Conservation (phyloP, 352 stramenopile species). For the Phytophthora sp. region DNA sequence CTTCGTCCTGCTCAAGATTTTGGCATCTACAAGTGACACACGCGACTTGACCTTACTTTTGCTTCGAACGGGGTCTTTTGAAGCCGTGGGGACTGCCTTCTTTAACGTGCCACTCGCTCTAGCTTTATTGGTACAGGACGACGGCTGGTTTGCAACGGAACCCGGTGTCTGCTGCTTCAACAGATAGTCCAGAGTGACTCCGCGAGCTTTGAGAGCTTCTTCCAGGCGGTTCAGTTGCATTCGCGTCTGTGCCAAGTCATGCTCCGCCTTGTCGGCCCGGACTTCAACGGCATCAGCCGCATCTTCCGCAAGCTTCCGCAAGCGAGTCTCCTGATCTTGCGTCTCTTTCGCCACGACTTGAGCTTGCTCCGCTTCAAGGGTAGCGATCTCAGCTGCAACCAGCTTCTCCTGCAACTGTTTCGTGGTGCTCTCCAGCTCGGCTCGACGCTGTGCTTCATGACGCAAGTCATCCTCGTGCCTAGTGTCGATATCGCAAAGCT, state of each 20-base stretch:
- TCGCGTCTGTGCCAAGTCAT: constrained; percentile 34
- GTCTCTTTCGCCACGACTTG: constrained; percentile 42
- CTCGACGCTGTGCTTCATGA: constrained; percentile 29
- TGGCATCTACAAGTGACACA: not conserved
- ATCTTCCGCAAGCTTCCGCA: constrained; percentile 55
- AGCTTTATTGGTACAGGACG: not conserved
- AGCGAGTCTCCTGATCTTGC: constrained; percentile 40
- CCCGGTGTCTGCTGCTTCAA: constrained; percentile 44
- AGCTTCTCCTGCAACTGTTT: constrained; percentile 46
- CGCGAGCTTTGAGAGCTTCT: constrained; percentile 58
- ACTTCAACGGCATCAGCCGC: too few species aligned
- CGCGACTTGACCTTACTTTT: constrained; percentile 13
- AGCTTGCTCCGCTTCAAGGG: constrained; percentile 36
- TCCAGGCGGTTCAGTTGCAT: constrained; percentile 48
- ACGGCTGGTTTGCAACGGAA: constrained; percentile 6
- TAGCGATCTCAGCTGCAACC: constrained; percentile 28
- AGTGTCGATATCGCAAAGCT: constrained; percentile 29
- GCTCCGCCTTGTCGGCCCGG: constrained; percentile 44
- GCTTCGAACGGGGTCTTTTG: constrained; percentile 4
- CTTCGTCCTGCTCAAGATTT: not conserved
- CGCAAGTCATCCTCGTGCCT: constrained; percentile 24
- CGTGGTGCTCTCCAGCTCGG: constrained; percentile 34
- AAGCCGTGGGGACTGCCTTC: constrained; percentile 3
- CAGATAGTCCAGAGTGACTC: constrained; percentile 72
- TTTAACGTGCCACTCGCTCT: constrained; percentile 6